Evolutionary conservation across 1,284 basidiomycete genomes (phyloP), one percentile per base, ranked within the genome.

Genomic region (Entoloma clypeatum): DNA sequence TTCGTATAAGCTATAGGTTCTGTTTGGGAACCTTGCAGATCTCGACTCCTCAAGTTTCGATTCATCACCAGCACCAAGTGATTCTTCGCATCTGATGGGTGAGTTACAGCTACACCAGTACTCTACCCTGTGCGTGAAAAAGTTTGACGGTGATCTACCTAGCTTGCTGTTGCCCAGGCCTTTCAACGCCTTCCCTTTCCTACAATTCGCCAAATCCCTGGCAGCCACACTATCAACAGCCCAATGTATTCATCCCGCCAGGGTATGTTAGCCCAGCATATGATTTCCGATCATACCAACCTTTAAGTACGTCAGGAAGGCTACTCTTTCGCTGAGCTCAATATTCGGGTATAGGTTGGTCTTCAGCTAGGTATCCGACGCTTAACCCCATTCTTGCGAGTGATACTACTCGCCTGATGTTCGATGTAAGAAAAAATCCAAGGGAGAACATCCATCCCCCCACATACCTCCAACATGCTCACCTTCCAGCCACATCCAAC

Each of bases 371-470:
- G 32, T 48, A 48, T 21, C 52, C 52, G 1, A 38, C 38, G 6
- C 45, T 53, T 9, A 69, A 77, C 51, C 69, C 70, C 5, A 63
- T 67, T 24, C 67, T 81, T 7, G 76, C 75, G 13, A 58, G 63
- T 3, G 77, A 78, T 44, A 64, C 63, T 13, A 76, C 75, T 0
- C 57, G 64, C 9, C 50, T 78, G 7, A 67, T 66, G n/a, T 76
- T 71, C 47, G 72, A 81, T 46, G 48, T 78, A 16, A 64, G 62
- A 33, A 63, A 63, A 16, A 55, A 67, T 23, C 68, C 71, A 6
- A 58, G 57, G 0, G 58, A 62, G 2, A 64, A 66, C 4, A 73
- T 79, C 43, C 45, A 64, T 25, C 45, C 64, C 3, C 59, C 68
- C 18, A 69, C 64, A 0, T 77, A 68, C 58, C 61, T 67, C 32